Evolutionary conservation across 257 asterid genomes (phyloP), one percentile per base, ranked within the genome.

Genomic region (Lavandula angustifolia): DNA sequence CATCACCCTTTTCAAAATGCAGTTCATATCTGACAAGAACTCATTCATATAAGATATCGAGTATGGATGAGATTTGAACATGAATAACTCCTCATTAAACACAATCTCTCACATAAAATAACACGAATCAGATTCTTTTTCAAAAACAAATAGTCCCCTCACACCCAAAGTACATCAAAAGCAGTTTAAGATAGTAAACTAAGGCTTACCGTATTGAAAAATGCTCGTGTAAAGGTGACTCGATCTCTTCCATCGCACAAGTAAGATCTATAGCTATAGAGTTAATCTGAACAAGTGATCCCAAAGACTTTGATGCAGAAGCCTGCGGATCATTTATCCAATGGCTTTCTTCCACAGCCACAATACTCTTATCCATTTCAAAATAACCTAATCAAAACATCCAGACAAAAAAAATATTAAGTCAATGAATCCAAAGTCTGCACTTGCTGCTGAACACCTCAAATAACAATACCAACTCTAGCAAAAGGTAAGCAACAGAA

Each of bases 181-280:
- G 1, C 3, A 35, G 38, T 34, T 49, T 10, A 60, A 62, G n/a
- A 49, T 13, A 33, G 27, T 27, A 64, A 60, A 37, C 33, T 9
- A 75, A 75, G 27, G 27, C 78, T 73, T 65, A 88, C 98, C 94
- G 95, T 22, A 91, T 86, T 22, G 96, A 81, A 69, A 91, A 91
- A 66, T 84, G 87, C 27, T 72, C 76, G 18, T 83, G 86, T 11
- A 33, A 52, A 2, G 69, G 84, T 11, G 70, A 43, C 61, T 72
- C 84, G 43, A 69, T 69, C 75, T 66, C 78, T 55, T 69, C 77
- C 53, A 22, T 52, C 13, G 78, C 70, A 75, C 76, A 47, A 32
- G 57, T 58, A 43, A 88, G 82, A 33, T 84, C 94, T 43, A 88
- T 76, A 14, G 66, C 70, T 46, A 86, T 75, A 0, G 86, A 71